Conservation (phyloP, 805 yeast species). For the Sugiyamaella valdiviana region DNA sequence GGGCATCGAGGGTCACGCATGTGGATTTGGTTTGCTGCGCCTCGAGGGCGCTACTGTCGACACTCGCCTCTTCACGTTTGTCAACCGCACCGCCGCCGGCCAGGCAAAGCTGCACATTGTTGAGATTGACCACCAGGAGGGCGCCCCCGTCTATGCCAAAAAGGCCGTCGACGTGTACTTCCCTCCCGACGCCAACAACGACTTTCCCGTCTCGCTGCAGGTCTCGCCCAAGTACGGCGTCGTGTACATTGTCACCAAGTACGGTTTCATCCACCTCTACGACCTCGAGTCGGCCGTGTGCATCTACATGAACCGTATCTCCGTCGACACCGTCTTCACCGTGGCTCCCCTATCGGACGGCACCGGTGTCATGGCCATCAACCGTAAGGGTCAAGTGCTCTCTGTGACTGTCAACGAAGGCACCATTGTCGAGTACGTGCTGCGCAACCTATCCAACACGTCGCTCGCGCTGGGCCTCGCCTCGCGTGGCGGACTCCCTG, state of each 20-base stretch:
- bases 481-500: conserved; percentile 93
- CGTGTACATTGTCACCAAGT: conserved; percentile 83
- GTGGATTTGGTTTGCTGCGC: conserved; percentile 71
- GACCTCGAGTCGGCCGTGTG: conserved; percentile 90
- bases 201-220: conserved; percentile 92
- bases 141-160: conserved; percentile 77
- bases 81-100: conserved; percentile 78
- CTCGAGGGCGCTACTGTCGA: conserved; percentile 66
- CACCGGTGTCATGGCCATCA: conserved; percentile 86
- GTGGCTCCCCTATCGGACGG: conserved; percentile 66
- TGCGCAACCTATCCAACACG: conserved; percentile 80
- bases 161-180: conserved; percentile 88
- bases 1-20: conserved; percentile 97
- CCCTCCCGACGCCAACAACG: conserved; percentile 94
- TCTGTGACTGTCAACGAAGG: conserved; percentile 84
- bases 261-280: conserved; percentile 92
- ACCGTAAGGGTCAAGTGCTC: conserved; percentile 90
- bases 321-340: conserved; percentile 92
- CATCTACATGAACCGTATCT: conserved; percentile 91
- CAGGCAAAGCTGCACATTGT: conserved; percentile 76
- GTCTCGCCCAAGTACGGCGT: conserved; percentile 82
- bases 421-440: conserved; percentile 81
- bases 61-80: conserved; percentile 87
- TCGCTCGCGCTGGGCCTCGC: conserved; percentile 82
- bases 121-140: conserved; percentile 90